Base-by-base conservation (phyloP, 1,284 basidiomycete species). In the Fistulina hepatica region DNA sequence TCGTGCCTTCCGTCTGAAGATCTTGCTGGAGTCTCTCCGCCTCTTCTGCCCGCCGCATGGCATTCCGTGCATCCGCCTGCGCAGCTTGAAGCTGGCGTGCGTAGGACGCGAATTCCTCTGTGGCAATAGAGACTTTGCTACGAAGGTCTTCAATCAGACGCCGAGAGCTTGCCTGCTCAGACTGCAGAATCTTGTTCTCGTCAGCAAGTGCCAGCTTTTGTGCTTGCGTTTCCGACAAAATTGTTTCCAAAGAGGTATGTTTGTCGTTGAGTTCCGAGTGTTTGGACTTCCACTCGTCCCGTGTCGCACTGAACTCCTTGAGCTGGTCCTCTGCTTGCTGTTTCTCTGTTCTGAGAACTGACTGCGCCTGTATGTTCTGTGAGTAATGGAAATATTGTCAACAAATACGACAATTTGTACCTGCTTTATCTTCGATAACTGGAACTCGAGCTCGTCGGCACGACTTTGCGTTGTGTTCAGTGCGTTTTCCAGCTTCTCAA, bases 401-500 rank as follows among this genome's bases (percentile, higher is more conserved):
- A 7, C 3, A 27, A 21, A n/a, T n/a, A n/a, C n/a, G n/a, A n/a
- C 35, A 22, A 25, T 33, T 40, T 59, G 38, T 48, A 78, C 83
- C 71, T 85, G 81, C 48, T 78, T 81, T 28, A 81, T 57, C 52
- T 81, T 83, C 13, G 78, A 76, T 12, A 88, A 60, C 49, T 82
- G 81, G 48, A 83, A 81, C 48, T 85, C 82, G 4, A 86, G 67
- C 50, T 85, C 81, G 43, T 83, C 82, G 3, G 79, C 79, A 40
- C 77, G 78, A 51, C 86, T 74, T 48, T 84, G 81, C 21, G 77
- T 78, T 48, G 84, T 77, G 52, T 76, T 77, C 36, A 88, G 58
- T 4, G 76, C 79, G 30, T 61, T 59, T 50, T 86, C 82, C 25
- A 86, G 57, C 28, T 68, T 65, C 48, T 85, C 83, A 15, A 76